phyloP scores from a whole-genome alignment of 129 eudicot genomes.

The Flaveria sonorensis region DNA sequence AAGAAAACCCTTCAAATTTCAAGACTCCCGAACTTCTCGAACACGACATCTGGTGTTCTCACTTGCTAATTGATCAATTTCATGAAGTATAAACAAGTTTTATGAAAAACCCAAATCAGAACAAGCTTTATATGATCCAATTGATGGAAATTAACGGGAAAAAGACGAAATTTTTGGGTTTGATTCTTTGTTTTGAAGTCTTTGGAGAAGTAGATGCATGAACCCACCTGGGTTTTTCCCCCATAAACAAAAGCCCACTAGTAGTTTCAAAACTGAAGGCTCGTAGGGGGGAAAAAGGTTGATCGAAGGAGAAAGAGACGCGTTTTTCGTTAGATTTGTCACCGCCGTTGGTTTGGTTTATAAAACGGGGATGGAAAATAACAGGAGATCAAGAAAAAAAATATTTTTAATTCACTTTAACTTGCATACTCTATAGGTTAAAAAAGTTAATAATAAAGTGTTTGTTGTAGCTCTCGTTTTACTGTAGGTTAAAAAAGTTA shows the following conservation, averaged over 20 bases:
- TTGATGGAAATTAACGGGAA: not conserved
- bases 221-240: constrained; percentile 21
- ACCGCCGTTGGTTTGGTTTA: constrained; percentile 50
- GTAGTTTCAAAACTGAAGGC: constrained; percentile 30
- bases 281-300: constrained; percentile 10
- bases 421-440: too few relatives aligned
- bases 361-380: not conserved
- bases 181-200: not conserved
- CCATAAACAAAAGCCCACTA: constrained; percentile 1
- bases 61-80: not conserved
- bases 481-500: too few relatives aligned
- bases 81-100: not conserved
- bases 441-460: too few relatives aligned
- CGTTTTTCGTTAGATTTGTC: constrained; percentile 27
- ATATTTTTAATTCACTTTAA: not conserved
- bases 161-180: not conserved
- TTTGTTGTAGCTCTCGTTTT: too few relatives aligned
- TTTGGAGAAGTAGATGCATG: constrained; percentile 27
- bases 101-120: constrained; percentile 20
- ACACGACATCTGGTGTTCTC: too few relatives aligned
- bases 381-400: not conserved
- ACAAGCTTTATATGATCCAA: constrained; percentile 18
- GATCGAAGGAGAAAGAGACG: constrained; percentile 22
- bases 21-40: too few relatives aligned
- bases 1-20: not conserved